Conservation (phyloP, 2,329 filamentous ascomycete species). For the Sclerotinia subarctica region DNA sequence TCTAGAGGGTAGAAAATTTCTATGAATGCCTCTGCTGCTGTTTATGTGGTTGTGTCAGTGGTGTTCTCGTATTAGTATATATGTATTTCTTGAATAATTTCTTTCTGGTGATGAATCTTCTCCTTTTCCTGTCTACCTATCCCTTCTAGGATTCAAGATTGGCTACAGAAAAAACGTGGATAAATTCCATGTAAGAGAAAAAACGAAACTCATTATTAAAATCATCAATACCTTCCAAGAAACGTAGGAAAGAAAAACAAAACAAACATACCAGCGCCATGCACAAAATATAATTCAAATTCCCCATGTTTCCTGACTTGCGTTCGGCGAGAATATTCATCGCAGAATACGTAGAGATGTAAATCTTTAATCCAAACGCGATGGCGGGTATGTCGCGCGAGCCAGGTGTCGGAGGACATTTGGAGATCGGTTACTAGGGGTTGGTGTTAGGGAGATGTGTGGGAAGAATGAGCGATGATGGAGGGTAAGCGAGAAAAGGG, state of each 20-base stretch:
- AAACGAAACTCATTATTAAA: not conserved
- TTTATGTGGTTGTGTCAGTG: not conserved
- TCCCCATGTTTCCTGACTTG: constrained; percentile 44
- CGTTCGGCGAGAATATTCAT: constrained; percentile 53
- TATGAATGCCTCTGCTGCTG: constrained; percentile 20
- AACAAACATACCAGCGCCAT: constrained; percentile 30
- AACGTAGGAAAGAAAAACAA: not conserved
- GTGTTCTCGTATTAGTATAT: too few relatives aligned
- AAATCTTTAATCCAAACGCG: constrained; percentile 53
- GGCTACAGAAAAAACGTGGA: too few relatives aligned
- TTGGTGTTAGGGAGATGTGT: not conserved
- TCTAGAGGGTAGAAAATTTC: constrained; percentile 10
- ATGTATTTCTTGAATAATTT: too few relatives aligned
- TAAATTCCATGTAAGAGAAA: not conserved
- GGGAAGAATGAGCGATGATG: not conserved
- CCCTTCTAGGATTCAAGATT: too few relatives aligned
- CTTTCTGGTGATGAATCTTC: too few relatives aligned
- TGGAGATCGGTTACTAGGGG: constrained; percentile 50
- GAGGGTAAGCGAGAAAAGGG: too few relatives aligned
- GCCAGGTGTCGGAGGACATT: constrained; percentile 48
- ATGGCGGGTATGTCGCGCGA: constrained; percentile 47
- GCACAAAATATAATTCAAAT: constrained; percentile 37
- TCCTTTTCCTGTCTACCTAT: not conserved
- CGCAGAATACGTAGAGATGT: constrained; percentile 57
- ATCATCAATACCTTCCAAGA: not conserved